Percentiles rank a stretch among this genome's conserved stretches.
Evolutionary conservation across 2,329 filamentous ascomycete species (phyloP).

Genomic region (Cadophora luteo-olivacea): DNA sequence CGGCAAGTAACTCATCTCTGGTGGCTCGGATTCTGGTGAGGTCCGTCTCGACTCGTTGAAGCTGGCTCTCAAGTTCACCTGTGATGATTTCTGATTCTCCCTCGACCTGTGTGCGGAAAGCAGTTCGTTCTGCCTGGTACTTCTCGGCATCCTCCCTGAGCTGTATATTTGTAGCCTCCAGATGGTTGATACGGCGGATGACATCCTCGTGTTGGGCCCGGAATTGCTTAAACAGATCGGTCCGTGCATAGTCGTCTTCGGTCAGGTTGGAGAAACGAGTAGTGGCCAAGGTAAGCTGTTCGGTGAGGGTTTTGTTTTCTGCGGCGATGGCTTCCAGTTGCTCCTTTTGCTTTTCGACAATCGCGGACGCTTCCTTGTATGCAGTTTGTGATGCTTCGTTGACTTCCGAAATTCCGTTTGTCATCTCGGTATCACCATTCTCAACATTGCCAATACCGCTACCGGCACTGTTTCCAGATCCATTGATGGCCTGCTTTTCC

Average conservation of each 20-base stretch:
- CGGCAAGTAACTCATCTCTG: conserved; percentile 85
- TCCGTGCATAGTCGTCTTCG: conserved; percentile 93
- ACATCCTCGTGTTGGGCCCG: conserved; percentile 91
- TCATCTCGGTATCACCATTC: conserved; percentile 49
- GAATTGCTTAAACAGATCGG: conserved; percentile 91
- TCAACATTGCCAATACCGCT: conserved; percentile 50
- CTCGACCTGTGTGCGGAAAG: conserved; percentile 82
- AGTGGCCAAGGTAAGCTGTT: conserved; percentile 80
- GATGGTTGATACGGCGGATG: conserved; percentile 87
- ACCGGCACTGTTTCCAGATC: conserved; percentile 54
- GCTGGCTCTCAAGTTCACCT: conserved; percentile 80
- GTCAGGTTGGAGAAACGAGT: conserved; percentile 73
- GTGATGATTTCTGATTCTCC: conserved; percentile 76
- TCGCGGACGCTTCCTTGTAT: conserved; percentile 78
- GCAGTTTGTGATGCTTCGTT: conserved; percentile 75
- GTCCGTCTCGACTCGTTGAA: conserved; percentile 82
- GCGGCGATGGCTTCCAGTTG: conserved; percentile 81
- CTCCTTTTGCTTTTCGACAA: conserved; percentile 83
- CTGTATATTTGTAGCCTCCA: conserved; percentile 87
- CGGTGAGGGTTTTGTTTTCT: conserved; percentile 76
- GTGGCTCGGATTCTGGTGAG: conserved; percentile 83
- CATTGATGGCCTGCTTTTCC: conserved; percentile 85
- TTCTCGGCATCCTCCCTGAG: conserved; percentile 86
- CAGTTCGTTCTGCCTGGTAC: conserved; percentile 81
- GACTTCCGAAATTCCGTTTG: conserved; percentile 60